phyloP scores from a whole-genome alignment of 73 alveolate genomes.

The Tetrahymena malaccensis region DNA sequence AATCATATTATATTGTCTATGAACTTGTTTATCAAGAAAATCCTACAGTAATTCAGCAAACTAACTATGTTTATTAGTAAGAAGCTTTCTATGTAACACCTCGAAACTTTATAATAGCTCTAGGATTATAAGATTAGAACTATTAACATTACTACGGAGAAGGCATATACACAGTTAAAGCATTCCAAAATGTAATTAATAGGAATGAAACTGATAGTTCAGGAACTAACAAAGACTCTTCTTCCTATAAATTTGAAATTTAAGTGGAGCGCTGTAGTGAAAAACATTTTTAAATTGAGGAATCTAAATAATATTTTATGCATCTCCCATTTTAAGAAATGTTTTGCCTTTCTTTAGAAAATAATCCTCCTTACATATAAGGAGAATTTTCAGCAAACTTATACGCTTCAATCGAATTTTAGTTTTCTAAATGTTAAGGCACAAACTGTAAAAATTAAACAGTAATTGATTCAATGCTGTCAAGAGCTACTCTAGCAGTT shows the following conservation, averaged over 20 bases:
- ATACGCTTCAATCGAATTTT: not conserved
- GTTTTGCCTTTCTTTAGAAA: not conserved
- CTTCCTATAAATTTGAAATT: not conserved
- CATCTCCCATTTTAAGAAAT: not conserved
- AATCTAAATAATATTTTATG: not conserved
- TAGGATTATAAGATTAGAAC: not conserved
- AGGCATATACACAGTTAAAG: not conserved
- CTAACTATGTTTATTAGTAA: not conserved
- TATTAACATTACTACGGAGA: not conserved
- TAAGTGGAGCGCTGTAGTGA: not conserved
- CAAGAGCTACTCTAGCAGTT: not conserved
- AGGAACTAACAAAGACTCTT: not conserved
- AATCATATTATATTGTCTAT: not conserved
- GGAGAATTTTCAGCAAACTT: not conserved
- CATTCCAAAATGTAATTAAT: not conserved
- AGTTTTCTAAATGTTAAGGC: not conserved
- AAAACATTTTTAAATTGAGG: not conserved
- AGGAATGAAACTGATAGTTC: not conserved
- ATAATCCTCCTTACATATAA: not conserved
- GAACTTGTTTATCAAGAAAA: not conserved
- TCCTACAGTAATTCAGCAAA: not conserved
- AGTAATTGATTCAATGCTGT: not conserved
- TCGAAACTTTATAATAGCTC: not conserved
- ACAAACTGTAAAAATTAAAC: not conserved
- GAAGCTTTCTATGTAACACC: not conserved